These are phyloP conservation scores for Mycosphaerella arachidis DNA, from an alignment of 2,329 filamentous ascomycete species.

Conservation along the genomic window DNA sequence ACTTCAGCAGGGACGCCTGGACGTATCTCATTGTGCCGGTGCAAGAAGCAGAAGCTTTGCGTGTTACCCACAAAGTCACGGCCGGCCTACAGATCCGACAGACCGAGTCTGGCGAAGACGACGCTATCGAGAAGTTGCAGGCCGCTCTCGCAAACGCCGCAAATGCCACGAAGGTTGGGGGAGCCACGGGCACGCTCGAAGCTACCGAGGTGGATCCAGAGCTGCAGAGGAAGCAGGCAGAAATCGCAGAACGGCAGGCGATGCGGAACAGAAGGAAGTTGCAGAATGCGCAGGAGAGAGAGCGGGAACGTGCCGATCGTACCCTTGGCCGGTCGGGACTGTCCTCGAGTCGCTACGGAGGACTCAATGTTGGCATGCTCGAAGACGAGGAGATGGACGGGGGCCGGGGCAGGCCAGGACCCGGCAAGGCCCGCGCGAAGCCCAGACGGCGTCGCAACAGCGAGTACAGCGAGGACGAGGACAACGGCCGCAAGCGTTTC, in stretches of 20 bases:
- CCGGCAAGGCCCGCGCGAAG: conserved; percentile 32
- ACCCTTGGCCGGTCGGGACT: conserved; percentile 47
- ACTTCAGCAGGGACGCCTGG: conserved; percentile 65
- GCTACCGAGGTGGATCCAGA: conserved; percentile 70
- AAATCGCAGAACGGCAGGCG: conserved; percentile 69
- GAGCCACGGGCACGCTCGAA: conserved; percentile 59
- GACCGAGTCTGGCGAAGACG: conserved; percentile 64
- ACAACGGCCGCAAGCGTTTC: conserved; percentile 64
- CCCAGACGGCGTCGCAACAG: conserved; percentile 36
- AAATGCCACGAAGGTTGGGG: conserved; percentile 49
- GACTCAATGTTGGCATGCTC: conserved; percentile 64
- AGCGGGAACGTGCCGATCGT: conserved; percentile 54
- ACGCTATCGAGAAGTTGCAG: conserved; percentile 65
- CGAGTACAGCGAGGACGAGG: conserved; percentile 67
- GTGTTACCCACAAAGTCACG: conserved; percentile 71
- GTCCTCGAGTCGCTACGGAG: conserved; percentile 44
- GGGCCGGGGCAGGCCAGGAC: conserved; percentile 23
- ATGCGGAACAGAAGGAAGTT: conserved; percentile 55
- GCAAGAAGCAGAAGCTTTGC: conserved; percentile 61
- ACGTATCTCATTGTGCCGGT: conserved; percentile 72
- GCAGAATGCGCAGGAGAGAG: conserved; percentile 63
- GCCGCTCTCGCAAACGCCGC: conserved; percentile 62
- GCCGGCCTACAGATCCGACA: conserved; percentile 67
- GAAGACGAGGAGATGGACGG: conserved; percentile 54
- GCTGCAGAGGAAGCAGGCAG: conserved; percentile 67